These are phyloP conservation scores for Syzygium grande DNA, from an alignment of 345 rosid genomes.

Conservation along the genomic window DNA sequence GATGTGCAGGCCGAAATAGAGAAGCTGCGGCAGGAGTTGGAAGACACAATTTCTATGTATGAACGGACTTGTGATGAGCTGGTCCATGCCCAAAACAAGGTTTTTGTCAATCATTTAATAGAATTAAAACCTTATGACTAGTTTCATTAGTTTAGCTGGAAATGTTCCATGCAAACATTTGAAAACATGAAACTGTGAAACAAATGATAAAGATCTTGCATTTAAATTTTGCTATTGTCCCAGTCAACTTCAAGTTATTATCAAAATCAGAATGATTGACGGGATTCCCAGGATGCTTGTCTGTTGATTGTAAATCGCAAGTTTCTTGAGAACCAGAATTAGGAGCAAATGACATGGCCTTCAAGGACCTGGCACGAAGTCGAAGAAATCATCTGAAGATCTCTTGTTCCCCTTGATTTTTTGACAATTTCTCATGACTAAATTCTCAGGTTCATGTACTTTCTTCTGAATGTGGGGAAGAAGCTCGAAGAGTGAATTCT, in stretches of 20 bases:
- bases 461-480: conserved; percentile 66
- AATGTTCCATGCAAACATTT: neutral
- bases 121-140: neutral
- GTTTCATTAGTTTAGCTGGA: neutral
- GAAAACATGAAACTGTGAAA: neutral
- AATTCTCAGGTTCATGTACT: conserved; percentile 48
- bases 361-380: neutral
- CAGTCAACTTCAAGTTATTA: neutral
- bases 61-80: conserved; percentile 66
- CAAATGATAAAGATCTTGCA: neutral
- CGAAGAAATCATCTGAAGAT: neutral
- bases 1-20: conserved; percentile 53
- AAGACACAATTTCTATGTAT: conserved; percentile 53
- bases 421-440: neutral
- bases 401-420: neutral
- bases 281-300: neutral
- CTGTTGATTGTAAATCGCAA: neutral
- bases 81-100: conserved; percentile 66
- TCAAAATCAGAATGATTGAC: neutral
- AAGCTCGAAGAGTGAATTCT: conserved; percentile 42
- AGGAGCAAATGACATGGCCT: neutral
- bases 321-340: neutral
- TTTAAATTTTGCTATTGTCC: neutral
- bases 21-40: conserved; percentile 54
- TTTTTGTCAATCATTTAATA: conserved; percentile 4